Evolutionary conservation across 495 filamentous ascomycete genomes (phyloP), one percentile per base, ranked within the genome.

Genomic region (Echria macrotheca): DNA sequence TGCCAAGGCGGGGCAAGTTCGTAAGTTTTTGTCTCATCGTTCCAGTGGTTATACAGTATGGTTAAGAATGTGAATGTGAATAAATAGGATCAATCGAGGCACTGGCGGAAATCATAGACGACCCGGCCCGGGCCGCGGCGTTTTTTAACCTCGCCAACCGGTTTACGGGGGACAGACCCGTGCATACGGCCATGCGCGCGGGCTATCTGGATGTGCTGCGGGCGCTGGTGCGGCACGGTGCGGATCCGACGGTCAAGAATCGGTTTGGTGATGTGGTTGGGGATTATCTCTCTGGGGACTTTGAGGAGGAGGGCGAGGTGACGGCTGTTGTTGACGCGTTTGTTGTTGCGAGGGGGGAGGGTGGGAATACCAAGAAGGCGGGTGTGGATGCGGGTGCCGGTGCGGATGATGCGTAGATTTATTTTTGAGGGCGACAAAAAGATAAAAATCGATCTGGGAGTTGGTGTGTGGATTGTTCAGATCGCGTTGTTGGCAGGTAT

Each of bases 131-230:
- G 12, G 52, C 36, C 25, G 1, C 11, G 1, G 38, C 29, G 0
- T 64, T 53, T 52, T 64, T 64, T 48, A 64, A 64, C 56, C 56
- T 60, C 56, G 56, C 59, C 0, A 62, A 64, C 42, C 50, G 61
- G 1, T 64, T 64, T 40, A 49, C 56, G 4, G 56, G 59, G 8
- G 61, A 64, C 37, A 36, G 59, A 12, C 61, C 61, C 0, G 52
- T 60, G 1, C 61, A 64, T 23, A 58, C 61, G 18, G 61, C 61
- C 4, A 62, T 64, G 59, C 56, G 61, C 0, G 52, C 55, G 21
- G 59, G 61, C 1, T 60, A 53, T 36, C 24, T 64, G 2, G 52
- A 59, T 9, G 59, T 56, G 1, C 48, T 63, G 6, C 52, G 51
- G 22, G 18, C 24, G 0, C 44, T 63, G 22, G 60, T 63, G n/a